A percentile compares a stretch with the other conserved stretches of the same genome.
Conservation (phyloP, 306 rosid species). For the Acacia confusa region DNA sequence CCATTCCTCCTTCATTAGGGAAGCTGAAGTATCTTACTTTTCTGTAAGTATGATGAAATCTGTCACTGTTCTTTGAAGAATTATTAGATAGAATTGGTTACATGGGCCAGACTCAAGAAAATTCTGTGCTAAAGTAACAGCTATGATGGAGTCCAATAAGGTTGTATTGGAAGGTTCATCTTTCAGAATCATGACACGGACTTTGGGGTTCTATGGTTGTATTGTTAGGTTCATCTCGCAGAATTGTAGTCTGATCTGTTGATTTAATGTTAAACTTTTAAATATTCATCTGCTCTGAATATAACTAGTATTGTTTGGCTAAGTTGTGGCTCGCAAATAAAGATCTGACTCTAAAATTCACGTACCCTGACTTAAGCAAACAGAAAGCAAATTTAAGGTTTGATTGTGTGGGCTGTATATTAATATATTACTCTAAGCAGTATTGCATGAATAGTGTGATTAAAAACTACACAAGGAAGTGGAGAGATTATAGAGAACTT, state of each 20-base stretch:
- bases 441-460: background rate
- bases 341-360: constrained; percentile 11
- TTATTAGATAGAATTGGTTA: background rate
- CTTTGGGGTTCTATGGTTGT: background rate
- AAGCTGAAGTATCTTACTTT: constrained; percentile 86
- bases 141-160: background rate
- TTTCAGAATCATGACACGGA: background rate
- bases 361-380: background rate
- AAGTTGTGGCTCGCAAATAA: background rate
- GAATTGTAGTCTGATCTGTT: constrained; percentile 9
- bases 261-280: background rate
- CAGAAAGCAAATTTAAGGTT: background rate
- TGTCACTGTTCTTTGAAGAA: background rate
- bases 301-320: constrained; percentile 9
- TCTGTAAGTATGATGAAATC: constrained; percentile 61
- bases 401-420: background rate
- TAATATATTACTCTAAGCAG: background rate
- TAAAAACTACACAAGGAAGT: background rate
- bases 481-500: background rate
- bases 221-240: background rate
- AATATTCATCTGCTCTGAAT: background rate
- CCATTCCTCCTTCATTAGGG: constrained; percentile 74
- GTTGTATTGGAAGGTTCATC: background rate
- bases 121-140: background rate
- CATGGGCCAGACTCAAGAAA: constrained; percentile 7